Base-by-base conservation (phyloP, 2,329 filamentous ascomycete genomes). In the Cadophora luteo-olivacea region DNA sequence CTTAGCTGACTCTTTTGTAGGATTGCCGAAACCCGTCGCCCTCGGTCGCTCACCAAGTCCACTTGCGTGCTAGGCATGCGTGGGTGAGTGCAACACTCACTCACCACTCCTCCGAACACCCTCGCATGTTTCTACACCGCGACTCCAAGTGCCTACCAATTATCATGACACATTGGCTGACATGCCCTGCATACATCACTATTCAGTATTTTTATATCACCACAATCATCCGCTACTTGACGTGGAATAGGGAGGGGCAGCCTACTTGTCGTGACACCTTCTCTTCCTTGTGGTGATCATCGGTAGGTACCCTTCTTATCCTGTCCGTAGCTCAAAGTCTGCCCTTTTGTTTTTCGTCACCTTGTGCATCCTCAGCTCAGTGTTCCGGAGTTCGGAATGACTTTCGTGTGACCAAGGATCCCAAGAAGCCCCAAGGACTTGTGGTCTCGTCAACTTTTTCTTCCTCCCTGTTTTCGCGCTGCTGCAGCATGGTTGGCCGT, bases 221-320 rank as follows among this genome's bases (percentile, higher is more conserved):
- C 55, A 38, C 55, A 58, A 41, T 14, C 29, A n/a, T 14, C 4
- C 52, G 11, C 16, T 4, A 22, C 22, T 25, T 38, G 57, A 60
- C 57, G 57, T 60, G 57, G 57, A 60, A 45, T 11, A 38, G 33
- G 6, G 54, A n/a, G 8, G 33, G 22, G 55, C n/a, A 58, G 55
- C n/a, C 8, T 22, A 25, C 11, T 38, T n/a, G 14, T 22, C 4
- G 57, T 41, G 25, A 60, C 57, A 60, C 57, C 19, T 45, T 22
- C 57, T 60, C 33, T 41, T 60, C 57, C 22, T 60, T 60, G 36
- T 41, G 57, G 57, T 60, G 57, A 60, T 60, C 33, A 60, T 60
- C 57, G 33, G 57, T 60, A 45, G 57, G 22, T 60, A 60, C 57
- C 57, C 57, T 60, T 29, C 9, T 60, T 4, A 36, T 45, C 45